Evolutionary conservation across 257 asterid species (phyloP).

Genomic region (Fraxinus quadrangulata): DNA sequence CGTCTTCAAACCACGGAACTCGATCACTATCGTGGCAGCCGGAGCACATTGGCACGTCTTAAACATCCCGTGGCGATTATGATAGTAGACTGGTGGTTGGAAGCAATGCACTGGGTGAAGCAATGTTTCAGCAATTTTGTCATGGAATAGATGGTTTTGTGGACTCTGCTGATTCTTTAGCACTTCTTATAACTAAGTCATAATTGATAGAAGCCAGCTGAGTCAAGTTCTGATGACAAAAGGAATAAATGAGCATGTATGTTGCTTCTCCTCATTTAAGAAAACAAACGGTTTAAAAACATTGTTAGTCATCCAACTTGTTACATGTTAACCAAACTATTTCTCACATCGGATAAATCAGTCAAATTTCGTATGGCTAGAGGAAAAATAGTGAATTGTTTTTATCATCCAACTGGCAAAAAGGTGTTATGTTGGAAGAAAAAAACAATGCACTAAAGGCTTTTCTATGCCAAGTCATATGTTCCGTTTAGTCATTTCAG

Average conservation of each 20-base stretch:
- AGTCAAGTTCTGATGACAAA: constrained; percentile 67
- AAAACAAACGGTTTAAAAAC: not conserved
- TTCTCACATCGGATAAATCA: not conserved
- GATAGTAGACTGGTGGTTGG: not conserved
- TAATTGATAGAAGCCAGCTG: constrained; percentile 87
- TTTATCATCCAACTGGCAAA: not conserved
- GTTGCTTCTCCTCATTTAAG: not conserved
- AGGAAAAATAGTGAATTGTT: not conserved
- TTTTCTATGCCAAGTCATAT: not conserved
- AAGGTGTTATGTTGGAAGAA: not conserved
- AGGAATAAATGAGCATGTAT: not conserved
- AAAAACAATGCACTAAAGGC: not conserved
- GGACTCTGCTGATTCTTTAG: constrained; percentile 53
- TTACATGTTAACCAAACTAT: too few species aligned
- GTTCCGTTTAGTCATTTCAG: not conserved
- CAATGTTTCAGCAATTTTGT: not conserved
- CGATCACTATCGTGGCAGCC: not conserved
- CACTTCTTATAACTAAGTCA: constrained; percentile 63
- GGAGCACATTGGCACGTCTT: not conserved
- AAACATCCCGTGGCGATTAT: not conserved
- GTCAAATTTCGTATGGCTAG: not conserved
- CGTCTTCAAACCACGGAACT: not conserved
- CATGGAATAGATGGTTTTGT: constrained; percentile 34
- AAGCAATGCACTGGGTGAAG: not conserved
- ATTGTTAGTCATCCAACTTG: not conserved